These are phyloP conservation scores for Rhodofomes roseus DNA, from an alignment of 1,284 basidiomycete genomes.

Conservation along the genomic window DNA sequence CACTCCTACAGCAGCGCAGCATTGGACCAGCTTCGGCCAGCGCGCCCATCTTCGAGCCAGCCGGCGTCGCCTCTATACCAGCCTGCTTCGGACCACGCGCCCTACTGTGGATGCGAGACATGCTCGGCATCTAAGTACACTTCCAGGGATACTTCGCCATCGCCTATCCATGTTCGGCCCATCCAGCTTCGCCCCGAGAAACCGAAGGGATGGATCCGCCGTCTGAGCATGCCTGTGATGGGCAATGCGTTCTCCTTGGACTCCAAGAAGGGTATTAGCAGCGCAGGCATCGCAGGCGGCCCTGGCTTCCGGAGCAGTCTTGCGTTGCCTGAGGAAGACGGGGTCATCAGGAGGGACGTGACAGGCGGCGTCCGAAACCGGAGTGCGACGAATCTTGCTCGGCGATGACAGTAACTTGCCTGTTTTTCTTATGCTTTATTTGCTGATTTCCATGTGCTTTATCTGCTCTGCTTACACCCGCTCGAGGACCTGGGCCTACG, in stretches of 20 bases:
- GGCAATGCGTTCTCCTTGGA: slow-evolving; percentile 47
- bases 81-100: slow-evolving; percentile 41
- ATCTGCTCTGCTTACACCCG: neutral
- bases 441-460: neutral
- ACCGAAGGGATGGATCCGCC: slow-evolving; percentile 68
- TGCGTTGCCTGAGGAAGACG: slow-evolving; percentile 26
- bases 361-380: slow-evolving; percentile 22
- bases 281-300: slow-evolving; percentile 19
- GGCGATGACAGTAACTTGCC: slow-evolving; percentile 16
- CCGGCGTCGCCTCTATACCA: slow-evolving; percentile 23
- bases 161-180: slow-evolving; percentile 37
- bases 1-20: slow-evolving; percentile 46
- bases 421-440: neutral
- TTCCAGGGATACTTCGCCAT: slow-evolving; percentile 23
- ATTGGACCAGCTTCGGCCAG: slow-evolving; percentile 35
- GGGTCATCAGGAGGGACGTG: slow-evolving; percentile 19
- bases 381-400: slow-evolving; percentile 24
- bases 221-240: slow-evolving; percentile 72
- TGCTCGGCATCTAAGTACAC: slow-evolving; percentile 55
- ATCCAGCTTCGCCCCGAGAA: slow-evolving; percentile 47
- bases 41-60: slow-evolving; percentile 20
- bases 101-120: slow-evolving; percentile 57
- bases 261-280: slow-evolving; percentile 30
- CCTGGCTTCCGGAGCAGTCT: slow-evolving; percentile 22
- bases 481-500: neutral